Conservation (phyloP, 441 rosid species). For the Capsella rubella region DNA sequence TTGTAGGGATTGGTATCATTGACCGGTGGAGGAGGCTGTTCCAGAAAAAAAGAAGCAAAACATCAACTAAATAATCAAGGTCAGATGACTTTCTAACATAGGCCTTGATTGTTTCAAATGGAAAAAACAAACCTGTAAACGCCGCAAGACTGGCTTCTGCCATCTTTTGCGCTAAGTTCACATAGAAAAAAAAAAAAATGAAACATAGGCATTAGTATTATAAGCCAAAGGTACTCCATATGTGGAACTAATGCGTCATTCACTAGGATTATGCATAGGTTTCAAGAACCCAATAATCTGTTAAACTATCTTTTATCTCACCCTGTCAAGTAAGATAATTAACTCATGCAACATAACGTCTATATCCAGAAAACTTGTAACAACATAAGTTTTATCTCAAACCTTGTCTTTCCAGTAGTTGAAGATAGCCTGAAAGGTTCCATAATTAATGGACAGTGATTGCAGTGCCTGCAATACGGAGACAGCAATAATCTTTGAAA, state of each 20-base stretch:
- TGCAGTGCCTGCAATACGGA: slow-evolving; percentile 71
- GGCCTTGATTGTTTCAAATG: slow-evolving; percentile 10
- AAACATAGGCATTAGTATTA: slow-evolving; percentile 30
- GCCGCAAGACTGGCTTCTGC: slow-evolving; percentile 97
- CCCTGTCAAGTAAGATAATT: neutral
- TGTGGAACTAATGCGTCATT: slow-evolving; percentile 14
- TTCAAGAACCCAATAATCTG: slow-evolving; percentile 25
- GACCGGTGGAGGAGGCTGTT: slow-evolving; percentile 97
- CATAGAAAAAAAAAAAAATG: slow-evolving; percentile 17
- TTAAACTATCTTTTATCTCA: slow-evolving; percentile 12
- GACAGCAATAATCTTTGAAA: slow-evolving; percentile 16
- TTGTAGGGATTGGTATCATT: slow-evolving; percentile 97
- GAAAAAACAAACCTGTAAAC: slow-evolving; percentile 75
- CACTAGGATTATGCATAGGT: slow-evolving; percentile 23
- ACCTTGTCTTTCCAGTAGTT: slow-evolving; percentile 97
- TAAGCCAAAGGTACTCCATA: slow-evolving; percentile 10
- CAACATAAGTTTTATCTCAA: slow-evolving; percentile 20
- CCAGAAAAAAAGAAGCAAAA: slow-evolving; percentile 30
- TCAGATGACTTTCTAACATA: slow-evolving; percentile 6
- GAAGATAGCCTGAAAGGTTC: slow-evolving; percentile 75
- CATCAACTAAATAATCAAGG: slow-evolving; percentile 4
- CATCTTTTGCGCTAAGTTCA: slow-evolving; percentile 83
- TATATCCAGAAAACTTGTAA: slow-evolving; percentile 16
- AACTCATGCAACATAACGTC: slow-evolving; percentile 11
- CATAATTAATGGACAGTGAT: slow-evolving; percentile 63